Conservation (phyloP, 2,329 filamentous ascomycete species). For the Botrytis medusae region DNA sequence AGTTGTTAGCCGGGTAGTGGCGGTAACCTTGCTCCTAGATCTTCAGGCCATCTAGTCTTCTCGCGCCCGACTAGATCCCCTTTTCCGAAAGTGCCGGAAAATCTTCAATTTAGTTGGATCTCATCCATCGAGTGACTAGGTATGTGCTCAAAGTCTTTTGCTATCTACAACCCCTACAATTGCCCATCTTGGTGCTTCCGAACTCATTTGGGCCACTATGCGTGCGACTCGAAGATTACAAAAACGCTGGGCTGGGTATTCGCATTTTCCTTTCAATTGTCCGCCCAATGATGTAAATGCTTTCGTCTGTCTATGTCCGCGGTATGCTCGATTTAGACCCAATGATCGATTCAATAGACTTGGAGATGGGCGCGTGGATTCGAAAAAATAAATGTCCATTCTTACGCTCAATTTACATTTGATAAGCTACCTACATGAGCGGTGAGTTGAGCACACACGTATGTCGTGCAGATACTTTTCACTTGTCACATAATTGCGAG, state of each 20-base stretch:
- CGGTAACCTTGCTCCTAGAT: not conserved
- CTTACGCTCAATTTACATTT: not conserved
- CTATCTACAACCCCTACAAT: not conserved
- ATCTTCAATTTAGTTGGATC: not conserved
- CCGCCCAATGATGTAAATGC: not conserved
- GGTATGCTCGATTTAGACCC: not conserved
- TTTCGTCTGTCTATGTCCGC: not conserved
- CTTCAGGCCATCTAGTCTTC: not conserved
- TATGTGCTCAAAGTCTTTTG: not conserved
- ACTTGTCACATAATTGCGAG: not conserved
- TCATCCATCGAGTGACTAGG: not conserved
- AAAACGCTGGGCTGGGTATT: slow-evolving; percentile 5
- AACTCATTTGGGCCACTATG: slow-evolving; percentile 5
- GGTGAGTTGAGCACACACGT: not conserved
- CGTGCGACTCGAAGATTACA: not conserved
- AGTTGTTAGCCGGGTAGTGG: not conserved
- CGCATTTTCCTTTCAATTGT: not conserved
- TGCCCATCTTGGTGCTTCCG: not conserved
- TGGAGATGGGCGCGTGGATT: not conserved
- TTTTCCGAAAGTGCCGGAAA: not conserved
- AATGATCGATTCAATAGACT: not conserved
- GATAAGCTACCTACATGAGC: not conserved
- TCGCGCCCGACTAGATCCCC: not conserved
- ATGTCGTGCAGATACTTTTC: slow-evolving; percentile 5
- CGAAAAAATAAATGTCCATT: not conserved